These are phyloP conservation scores for Neobulgaria alba DNA, from an alignment of 2,329 filamentous ascomycete genomes.

Conservation along the genomic window DNA sequence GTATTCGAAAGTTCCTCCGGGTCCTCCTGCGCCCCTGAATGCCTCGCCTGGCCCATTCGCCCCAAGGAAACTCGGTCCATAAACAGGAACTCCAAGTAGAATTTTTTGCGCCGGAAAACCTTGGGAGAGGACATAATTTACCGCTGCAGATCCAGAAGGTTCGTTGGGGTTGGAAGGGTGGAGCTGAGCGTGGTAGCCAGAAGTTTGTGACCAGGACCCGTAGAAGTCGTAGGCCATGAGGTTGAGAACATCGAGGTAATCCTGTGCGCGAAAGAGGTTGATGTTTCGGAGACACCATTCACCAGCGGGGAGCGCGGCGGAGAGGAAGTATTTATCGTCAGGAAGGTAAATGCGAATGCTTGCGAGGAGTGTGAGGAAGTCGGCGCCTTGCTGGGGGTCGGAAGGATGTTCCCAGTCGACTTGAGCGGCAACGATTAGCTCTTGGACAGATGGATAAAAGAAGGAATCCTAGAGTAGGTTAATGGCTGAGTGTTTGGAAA, in stretches of 20 bases:
- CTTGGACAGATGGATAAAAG: too few species aligned
- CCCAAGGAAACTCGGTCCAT: constrained; percentile 66
- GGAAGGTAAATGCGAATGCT: constrained; percentile 60
- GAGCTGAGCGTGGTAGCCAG: constrained; percentile 70
- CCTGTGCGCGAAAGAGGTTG: constrained; percentile 51
- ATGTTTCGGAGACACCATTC: constrained; percentile 60
- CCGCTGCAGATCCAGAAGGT: constrained; percentile 56
- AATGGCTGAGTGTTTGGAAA: too few species aligned
- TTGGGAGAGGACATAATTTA: constrained; percentile 55
- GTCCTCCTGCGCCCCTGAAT: constrained; percentile 46
- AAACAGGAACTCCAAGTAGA: constrained; percentile 65
- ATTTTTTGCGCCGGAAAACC: constrained; percentile 65
- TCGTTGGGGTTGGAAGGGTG: constrained; percentile 50
- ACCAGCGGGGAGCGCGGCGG: constrained; percentile 62
- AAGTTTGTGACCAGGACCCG: constrained; percentile 57
- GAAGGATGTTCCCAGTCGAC: constrained; percentile 77
- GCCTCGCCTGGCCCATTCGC: constrained; percentile 56
- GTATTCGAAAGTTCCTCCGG: constrained; percentile 68
- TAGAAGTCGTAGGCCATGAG: constrained; percentile 76
- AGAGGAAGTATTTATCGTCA: constrained; percentile 58
- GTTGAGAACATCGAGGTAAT: constrained; percentile 67
- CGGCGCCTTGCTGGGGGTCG: constrained; percentile 53
- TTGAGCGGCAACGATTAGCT: constrained; percentile 31
- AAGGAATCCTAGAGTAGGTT: too few species aligned
- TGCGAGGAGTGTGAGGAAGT: constrained; percentile 63